These are phyloP conservation scores for Gigaspora rosea DNA, from an alignment of 192 early-diverging fungal genomes.

Conservation along the genomic window DNA sequence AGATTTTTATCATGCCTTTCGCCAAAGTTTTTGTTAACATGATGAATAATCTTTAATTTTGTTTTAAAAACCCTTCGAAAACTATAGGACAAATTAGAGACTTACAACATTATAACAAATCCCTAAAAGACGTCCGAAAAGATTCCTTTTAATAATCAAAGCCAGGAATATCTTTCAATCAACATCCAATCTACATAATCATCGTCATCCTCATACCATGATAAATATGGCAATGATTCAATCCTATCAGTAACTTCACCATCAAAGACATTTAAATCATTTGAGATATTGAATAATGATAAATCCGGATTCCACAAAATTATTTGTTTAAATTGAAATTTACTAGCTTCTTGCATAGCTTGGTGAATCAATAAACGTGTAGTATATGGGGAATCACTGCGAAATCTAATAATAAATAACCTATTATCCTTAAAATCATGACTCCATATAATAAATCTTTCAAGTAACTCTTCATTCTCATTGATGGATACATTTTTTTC, in stretches of 20 bases:
- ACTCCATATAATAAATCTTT: conserved; percentile 1
- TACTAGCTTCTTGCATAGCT: background rate
- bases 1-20: too few species aligned
- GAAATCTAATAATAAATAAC: conserved; percentile 11
- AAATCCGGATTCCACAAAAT: conserved; percentile 23
- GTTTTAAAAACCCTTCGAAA: too few species aligned
- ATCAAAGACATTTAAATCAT: background rate
- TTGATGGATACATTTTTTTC: background rate
- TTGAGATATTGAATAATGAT: background rate
- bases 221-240: conserved; percentile 4
- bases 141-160: background rate
- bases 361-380: background rate
- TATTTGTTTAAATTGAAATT: conserved; percentile 4
- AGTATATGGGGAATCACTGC: background rate
- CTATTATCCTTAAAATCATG: conserved; percentile 3
- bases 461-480: background rate
- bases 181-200: conserved; percentile 14
- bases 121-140: too few species aligned
- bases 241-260: background rate
- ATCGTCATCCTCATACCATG: conserved; percentile 1
- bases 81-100: too few species aligned
- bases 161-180: conserved; percentile 23
- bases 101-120: too few species aligned
- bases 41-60: too few species aligned
- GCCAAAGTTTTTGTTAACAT: too few species aligned